phyloP scores from a whole-genome alignment of 495 filamentous ascomycete species.

The Articulospora tetracladia region DNA sequence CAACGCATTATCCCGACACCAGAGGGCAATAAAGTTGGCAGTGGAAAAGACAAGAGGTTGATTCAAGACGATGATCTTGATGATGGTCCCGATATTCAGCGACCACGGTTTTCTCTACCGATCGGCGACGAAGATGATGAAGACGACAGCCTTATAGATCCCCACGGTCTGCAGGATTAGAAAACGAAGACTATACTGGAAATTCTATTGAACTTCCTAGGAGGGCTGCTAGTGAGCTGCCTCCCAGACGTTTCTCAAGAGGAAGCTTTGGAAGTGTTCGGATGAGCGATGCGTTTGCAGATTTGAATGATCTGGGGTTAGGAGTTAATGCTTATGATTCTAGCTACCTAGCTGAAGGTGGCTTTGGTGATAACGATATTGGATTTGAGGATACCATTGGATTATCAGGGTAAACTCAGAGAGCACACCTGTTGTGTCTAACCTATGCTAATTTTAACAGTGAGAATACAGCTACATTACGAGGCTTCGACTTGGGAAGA shows the following conservation, averaged over 20 bases:
- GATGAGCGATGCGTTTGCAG: slow-evolving; percentile 62
- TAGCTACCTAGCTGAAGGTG: slow-evolving; percentile 17
- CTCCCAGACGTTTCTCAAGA: slow-evolving; percentile 42
- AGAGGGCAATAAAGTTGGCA: slow-evolving; percentile 2
- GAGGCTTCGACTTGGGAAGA: slow-evolving; percentile 11
- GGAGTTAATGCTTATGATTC: slow-evolving; percentile 29
- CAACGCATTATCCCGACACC: slow-evolving; percentile 53
- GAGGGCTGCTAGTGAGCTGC: slow-evolving; percentile 53
- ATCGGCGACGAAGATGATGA: slow-evolving; percentile 59
- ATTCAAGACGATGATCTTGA: slow-evolving; percentile 52
- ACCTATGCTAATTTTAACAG: slow-evolving; percentile 8
- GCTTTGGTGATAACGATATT: slow-evolving; percentile 9
- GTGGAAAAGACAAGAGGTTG: not conserved
- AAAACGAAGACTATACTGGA: slow-evolving; percentile 65
- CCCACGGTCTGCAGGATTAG: slow-evolving; percentile 62
- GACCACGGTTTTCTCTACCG: slow-evolving; percentile 66
- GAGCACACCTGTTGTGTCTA: not conserved
- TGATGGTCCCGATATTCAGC: slow-evolving; percentile 57
- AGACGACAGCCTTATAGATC: slow-evolving; percentile 49
- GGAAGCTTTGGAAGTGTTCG: slow-evolving; percentile 53
- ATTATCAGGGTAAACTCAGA: slow-evolving; percentile 14
- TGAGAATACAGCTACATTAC: slow-evolving; percentile 18
- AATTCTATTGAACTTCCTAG: slow-evolving; percentile 67
- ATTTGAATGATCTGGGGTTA: slow-evolving; percentile 44
- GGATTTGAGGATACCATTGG: slow-evolving; percentile 6